Evolutionary conservation across 2,329 filamentous ascomycete species (phyloP), one percentile per base, ranked within the genome.

Genomic region (Claviceps humidiphila): DNA sequence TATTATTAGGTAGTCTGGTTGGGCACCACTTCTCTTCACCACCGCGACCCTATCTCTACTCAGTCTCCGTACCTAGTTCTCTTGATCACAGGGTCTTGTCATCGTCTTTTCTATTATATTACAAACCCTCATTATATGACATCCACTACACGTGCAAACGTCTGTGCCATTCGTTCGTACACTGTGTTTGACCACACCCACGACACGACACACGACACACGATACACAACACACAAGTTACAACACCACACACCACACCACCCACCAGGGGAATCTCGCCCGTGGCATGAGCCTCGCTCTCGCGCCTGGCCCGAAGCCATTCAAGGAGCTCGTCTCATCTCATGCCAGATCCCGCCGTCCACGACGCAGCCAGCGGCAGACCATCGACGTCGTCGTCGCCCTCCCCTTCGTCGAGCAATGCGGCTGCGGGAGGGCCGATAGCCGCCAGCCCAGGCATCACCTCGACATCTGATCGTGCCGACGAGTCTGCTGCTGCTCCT

Each of bases 401-500:
- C 38, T 54, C 54, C 42, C 47, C 54, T 47, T 58, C 56, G 57
- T 51, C 26, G 43, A n/a, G 41, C 37, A 44, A 17, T 41, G 16
- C 44, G 13, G 41, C 48, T 9, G 22, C 38, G 9, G 42, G 3
- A 17, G 43, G 42, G 7, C 9, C 20, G 14, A 5, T 9, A 13
- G 52, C 52, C 20, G 39, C 37, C 37, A 50, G 38, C 5, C 26
- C 48, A 24, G 48, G 26, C 13, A 14, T 30, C 24, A 37, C 34
- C n/a, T 6, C 47, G 17, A 50, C 43, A 11, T n/a, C 40, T 62
- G 61, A 64, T 58, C 54, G 55, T 24, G 49, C 56, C 46, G 51
- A 50, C 53, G 55, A 64, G 58, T 59, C 66, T 63, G 66, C 69
- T 62, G 67, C 51, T 55, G 52, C 57, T 56, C 39, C 54, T 26